Conservation (phyloP, 345 rosid genomes). For the Eucalyptus shirleyi region DNA sequence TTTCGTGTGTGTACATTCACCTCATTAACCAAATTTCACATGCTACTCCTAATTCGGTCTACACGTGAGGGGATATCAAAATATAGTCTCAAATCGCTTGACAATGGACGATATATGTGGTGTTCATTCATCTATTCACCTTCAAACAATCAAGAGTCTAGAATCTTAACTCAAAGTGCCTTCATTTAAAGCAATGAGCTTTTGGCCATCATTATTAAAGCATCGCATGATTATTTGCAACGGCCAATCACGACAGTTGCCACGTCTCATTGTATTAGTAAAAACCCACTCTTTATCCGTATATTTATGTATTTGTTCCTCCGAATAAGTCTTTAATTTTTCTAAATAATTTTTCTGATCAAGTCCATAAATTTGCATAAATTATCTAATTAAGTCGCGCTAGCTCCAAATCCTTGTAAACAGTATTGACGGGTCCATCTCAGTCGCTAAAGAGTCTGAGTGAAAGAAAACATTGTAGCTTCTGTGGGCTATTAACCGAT, state of each 20-base stretch:
- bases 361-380: neutral
- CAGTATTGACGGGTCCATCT: neutral
- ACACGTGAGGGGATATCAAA: no score
- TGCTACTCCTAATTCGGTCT: accelerated
- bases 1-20: accelerated
- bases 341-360: neutral
- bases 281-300: neutral
- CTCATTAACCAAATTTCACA: no score
- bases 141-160: neutral
- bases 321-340: neutral
- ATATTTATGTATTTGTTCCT: neutral
- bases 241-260: neutral
- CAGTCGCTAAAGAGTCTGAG: neutral
- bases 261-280: neutral
- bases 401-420: neutral
- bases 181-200: neutral
- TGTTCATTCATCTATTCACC: no score
- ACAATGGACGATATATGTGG: accelerated
- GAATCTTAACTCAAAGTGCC: neutral
- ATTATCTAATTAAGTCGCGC: neutral
- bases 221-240: neutral
- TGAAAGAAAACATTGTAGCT: neutral
- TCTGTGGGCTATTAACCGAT: neutral
- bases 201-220: neutral
- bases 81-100: no score